Conservation (phyloP, 2,329 filamentous ascomycete species). For the Chaetothyriales sp. region DNA sequence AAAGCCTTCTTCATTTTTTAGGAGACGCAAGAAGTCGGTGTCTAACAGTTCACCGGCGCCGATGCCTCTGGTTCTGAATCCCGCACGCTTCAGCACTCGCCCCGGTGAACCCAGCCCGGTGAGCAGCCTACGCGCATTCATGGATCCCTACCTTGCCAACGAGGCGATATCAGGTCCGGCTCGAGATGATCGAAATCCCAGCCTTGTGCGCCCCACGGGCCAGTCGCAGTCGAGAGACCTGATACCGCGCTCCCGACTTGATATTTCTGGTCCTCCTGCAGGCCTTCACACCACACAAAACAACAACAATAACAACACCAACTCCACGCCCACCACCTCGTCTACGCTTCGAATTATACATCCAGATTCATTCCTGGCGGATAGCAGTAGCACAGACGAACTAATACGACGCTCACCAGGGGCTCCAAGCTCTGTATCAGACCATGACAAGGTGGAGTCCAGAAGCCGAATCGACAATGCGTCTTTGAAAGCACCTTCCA, state of each 20-base stretch:
- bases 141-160: conserved; percentile 63
- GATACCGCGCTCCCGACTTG: not conserved
- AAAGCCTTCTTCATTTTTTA: conserved; percentile 88
- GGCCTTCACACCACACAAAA: not conserved
- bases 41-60: conserved; percentile 49
- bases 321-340: conserved; percentile 4
- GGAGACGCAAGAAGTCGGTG: conserved; percentile 79
- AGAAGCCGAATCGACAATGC: not conserved
- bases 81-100: conserved; percentile 24
- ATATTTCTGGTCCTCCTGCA: not conserved
- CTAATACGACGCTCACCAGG: conserved; percentile 6
- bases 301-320: not conserved
- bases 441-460: not conserved
- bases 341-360: conserved; percentile 12
- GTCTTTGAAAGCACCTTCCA: not conserved
- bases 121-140: conserved; percentile 69
- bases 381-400: conserved; percentile 24
- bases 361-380: conserved; percentile 20
- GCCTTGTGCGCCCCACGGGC: not conserved
- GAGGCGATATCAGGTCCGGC: conserved; percentile 8
- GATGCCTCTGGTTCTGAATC: conserved; percentile 32
- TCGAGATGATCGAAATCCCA: conserved; percentile 4
- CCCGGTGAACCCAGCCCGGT: conserved; percentile 43
- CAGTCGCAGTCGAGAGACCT: not conserved
- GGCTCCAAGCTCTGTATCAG: not conserved